phyloP scores from a whole-genome alignment of 1,139 yeast genomes.

The Blastobotrys petasosporus region DNA sequence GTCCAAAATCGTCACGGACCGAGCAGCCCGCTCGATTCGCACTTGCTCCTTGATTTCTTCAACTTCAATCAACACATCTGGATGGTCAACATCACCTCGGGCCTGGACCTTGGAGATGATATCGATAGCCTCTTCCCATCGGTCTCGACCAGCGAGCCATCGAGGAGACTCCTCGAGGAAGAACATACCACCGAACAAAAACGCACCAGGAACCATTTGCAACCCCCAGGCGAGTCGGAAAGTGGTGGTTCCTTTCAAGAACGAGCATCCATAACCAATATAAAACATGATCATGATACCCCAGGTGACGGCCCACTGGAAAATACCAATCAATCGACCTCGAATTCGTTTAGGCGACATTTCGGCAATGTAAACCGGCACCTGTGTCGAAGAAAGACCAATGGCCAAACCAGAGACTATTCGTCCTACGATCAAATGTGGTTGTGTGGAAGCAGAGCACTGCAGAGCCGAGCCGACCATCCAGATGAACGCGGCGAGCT shows the following conservation, averaged over 20 bases:
- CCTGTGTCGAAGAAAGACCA: slow-evolving; percentile 65
- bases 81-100: slow-evolving; percentile 47
- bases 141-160: slow-evolving; percentile 60
- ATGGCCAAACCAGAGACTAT: slow-evolving; percentile 60
- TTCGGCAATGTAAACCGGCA: slow-evolving; percentile 70
- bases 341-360: slow-evolving; percentile 59
- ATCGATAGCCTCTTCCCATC: slow-evolving; percentile 58
- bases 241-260: slow-evolving; percentile 43
- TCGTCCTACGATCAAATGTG: slow-evolving; percentile 66
- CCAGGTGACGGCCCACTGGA: slow-evolving; percentile 64
- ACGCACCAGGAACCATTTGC: slow-evolving; percentile 57
- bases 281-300: slow-evolving; percentile 59
- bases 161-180: slow-evolving; percentile 69
- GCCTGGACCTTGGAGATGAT: slow-evolving; percentile 50
- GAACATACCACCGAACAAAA: slow-evolving; percentile 45
- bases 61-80: slow-evolving; percentile 51
- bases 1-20: slow-evolving; percentile 36
- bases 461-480: slow-evolving; percentile 80
- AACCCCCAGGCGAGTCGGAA: slow-evolving; percentile 68
- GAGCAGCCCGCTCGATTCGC: slow-evolving; percentile 26
- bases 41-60: slow-evolving; percentile 50
- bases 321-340: slow-evolving; percentile 60
- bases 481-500: slow-evolving; percentile 69
- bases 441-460: slow-evolving; percentile 64
- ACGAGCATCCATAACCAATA: slow-evolving; percentile 54